Evolutionary conservation across 805 yeast genomes (phyloP), one percentile per base, ranked within the genome.

Genomic region (Wickerhamiella sorbophila): DNA sequence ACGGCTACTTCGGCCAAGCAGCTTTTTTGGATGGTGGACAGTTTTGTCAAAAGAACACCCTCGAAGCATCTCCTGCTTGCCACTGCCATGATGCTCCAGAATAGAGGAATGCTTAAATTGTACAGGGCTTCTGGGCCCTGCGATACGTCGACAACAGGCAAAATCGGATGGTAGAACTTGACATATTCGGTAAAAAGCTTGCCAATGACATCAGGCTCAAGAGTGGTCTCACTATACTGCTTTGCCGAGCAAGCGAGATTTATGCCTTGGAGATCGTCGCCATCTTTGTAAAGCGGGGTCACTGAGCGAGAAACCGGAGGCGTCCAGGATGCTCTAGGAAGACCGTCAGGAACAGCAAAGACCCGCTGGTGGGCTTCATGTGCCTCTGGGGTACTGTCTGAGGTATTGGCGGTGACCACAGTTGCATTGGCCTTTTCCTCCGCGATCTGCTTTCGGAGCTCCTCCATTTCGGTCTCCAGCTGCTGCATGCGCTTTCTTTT

Each of bases 61-160:
- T 58, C 63, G 31, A 52, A 46, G 45, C 67, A 69, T 43, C 94
- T 67, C 45, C 98, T 70, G 35, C 86, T 63, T 0, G 94, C 83
- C 1, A 85, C 80, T 33, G 85, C 74, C 75, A 87, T 77, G 14
- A 88, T 77, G 0, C 88, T 87, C 98, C 98, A 88, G 55, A 88
- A 88, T 16, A 88, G 64, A 2, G 88, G 79, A 0, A 96, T 95
- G 44, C 95, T 85, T 15, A 82, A 66, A 44, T 74, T 61, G 57
- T 81, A 83, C 6, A 87, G 70, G 37, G 75, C 64, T 51, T 86
- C 96, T 1, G 94, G 91, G 8, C 95, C 95, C 46, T 72, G 73
- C 5, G 65, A 48, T 2, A 88, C 71, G 55, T 88, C 94, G 2
- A 88, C 91, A 1, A 88, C 81, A 0, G 97, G 97, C 38, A 91